These are phyloP conservation scores for Cercospora sp. DNA, from an alignment of 2,329 filamentous ascomycete species.

Conservation along the genomic window DNA sequence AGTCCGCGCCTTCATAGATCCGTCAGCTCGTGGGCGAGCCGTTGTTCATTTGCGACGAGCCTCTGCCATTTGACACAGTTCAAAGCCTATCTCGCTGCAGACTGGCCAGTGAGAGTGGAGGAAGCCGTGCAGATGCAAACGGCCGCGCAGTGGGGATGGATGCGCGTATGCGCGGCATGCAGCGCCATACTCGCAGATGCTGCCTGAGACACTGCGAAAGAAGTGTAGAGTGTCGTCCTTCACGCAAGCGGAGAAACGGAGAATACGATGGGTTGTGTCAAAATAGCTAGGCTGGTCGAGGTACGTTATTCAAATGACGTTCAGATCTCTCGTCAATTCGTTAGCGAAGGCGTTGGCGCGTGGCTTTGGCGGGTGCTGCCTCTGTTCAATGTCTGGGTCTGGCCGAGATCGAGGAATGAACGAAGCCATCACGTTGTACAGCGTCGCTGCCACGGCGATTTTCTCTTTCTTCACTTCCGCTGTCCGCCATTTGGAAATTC, in stretches of 20 bases:
- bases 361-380: not conserved
- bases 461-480: not conserved
- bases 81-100: constrained; percentile 8
- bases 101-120: constrained; percentile 8
- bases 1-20: not conserved
- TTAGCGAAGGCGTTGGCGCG: not conserved
- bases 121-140: not conserved
- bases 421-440: not conserved
- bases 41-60: constrained; percentile 4
- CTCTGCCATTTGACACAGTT: constrained; percentile 1
- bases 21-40: not conserved
- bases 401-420: not conserved
- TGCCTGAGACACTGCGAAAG: not conserved
- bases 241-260: not conserved
- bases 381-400: constrained; percentile 1
- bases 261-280: not conserved
- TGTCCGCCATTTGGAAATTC: not conserved
- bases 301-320: not conserved
- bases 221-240: not conserved
- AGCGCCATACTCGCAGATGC: not conserved
- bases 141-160: not conserved
- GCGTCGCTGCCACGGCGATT: not conserved
- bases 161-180: constrained; percentile 1
- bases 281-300: not conserved
- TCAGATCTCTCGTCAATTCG: not conserved